These are phyloP conservation scores for Schwanniomyces occidentalis DNA, from an alignment of 805 yeast species.

Conservation along the genomic window DNA sequence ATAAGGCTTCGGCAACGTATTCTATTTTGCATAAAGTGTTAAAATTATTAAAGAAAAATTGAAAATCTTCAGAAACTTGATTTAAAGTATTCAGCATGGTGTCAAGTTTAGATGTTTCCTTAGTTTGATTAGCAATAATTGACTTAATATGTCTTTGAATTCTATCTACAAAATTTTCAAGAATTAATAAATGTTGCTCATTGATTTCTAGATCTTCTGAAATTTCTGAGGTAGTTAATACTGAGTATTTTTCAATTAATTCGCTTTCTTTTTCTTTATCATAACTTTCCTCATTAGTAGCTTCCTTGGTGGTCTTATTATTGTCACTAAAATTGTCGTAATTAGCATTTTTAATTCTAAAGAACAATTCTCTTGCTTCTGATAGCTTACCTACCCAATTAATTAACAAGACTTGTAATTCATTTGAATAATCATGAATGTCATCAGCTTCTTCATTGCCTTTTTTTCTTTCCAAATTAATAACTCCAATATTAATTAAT, in stretches of 20 bases:
- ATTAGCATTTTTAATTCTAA: constrained; percentile 25
- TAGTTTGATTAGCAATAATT: constrained; percentile 5
- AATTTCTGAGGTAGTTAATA: constrained; percentile 16
- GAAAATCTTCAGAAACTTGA: constrained; percentile 19
- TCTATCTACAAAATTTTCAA: constrained; percentile 14
- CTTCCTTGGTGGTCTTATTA: background rate
- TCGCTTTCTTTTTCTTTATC: constrained; percentile 9
- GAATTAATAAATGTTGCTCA: constrained; percentile 10
- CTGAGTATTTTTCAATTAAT: constrained; percentile 12
- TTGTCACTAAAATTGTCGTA: constrained; percentile 4
- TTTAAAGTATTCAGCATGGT: constrained; percentile 5
- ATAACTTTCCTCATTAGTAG: background rate
- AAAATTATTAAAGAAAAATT: constrained; percentile 27
- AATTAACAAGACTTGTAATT: constrained; percentile 58
- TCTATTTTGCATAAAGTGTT: constrained; percentile 33
- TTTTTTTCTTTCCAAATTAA: constrained; percentile 37
- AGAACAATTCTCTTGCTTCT: constrained; percentile 62
- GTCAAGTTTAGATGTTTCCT: background rate
- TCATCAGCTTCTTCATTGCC: constrained; percentile 21
- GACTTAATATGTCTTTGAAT: constrained; percentile 15
- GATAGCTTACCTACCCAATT: constrained; percentile 65
- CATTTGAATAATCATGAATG: constrained; percentile 55
- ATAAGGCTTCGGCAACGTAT: constrained; percentile 26
- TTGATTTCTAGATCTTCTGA: constrained; percentile 17
- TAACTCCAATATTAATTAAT: constrained; percentile 45